A percentile compares a stretch with the other conserved stretches of the same genome.
phyloP scores from a whole-genome alignment of 2,329 filamentous ascomycete genomes.

The Neonectria faginata region DNA sequence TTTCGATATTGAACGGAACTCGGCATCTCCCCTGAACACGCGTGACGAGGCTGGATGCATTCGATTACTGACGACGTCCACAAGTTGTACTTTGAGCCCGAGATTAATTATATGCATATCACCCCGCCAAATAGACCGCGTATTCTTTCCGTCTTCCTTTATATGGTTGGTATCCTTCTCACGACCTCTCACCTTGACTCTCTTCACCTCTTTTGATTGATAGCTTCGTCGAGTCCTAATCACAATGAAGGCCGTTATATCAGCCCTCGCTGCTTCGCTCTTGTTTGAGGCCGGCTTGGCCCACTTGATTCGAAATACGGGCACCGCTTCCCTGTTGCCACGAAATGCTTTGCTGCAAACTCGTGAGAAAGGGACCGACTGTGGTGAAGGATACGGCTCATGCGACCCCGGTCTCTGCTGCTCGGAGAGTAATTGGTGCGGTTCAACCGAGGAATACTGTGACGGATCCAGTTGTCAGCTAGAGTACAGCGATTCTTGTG shows the following conservation, averaged over 20 bases:
- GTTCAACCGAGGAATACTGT: conserved; percentile 51
- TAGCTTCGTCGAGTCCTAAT: not conserved
- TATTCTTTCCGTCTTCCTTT: not conserved
- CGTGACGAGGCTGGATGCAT: not conserved
- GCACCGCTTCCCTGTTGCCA: conserved; percentile 14
- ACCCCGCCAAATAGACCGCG: not conserved
- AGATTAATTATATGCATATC: not conserved
- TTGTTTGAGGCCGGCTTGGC: conserved; percentile 30
- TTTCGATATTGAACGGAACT: not conserved
- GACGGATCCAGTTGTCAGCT: conserved; percentile 54
- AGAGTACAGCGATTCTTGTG: conserved; percentile 54
- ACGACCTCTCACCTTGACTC: not conserved
- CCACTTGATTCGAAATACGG: not conserved
- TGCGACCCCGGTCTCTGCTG: conserved; percentile 51
- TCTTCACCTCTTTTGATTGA: not conserved
- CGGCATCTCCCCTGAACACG: not conserved
- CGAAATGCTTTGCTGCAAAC: conserved; percentile 26
- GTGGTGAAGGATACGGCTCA: conserved; percentile 52
- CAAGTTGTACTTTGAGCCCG: not conserved
- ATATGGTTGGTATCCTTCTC: not conserved
- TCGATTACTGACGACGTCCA: not conserved
- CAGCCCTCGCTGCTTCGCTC: conserved; percentile 29
- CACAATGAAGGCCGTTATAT: conserved; percentile 34
- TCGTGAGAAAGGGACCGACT: conserved; percentile 40
- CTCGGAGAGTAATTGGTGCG: conserved; percentile 53